Base-by-base conservation (phyloP, 176 grass and related monocot species). In the sorghum (Sorghum bicolor) region DNA sequence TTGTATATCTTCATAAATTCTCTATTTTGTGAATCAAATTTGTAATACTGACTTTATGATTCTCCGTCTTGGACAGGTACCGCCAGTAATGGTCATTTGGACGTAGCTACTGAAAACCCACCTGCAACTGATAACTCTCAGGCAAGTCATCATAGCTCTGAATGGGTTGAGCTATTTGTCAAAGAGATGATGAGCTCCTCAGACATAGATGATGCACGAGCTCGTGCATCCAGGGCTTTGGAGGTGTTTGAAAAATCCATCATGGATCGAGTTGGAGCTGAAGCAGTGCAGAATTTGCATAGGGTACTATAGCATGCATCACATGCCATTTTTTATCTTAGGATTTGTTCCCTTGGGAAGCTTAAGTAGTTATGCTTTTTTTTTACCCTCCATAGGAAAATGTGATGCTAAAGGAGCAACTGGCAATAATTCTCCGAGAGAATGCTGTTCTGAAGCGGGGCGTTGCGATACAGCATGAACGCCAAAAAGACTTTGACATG, bases 91-190 rank as follows among this genome's bases (percentile, higher is more conserved):
- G 84, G 82, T 8, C 78, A 83, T 64, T 72, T 81, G 66, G 75
- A 83, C 68, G 53, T 72, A 38, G 63, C 70, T 81, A 74, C 66
- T 48, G 94, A 81, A 80, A 83, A 85, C 34, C 75, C 67, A 80
- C 69, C 36, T 62, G 70, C 20, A 76, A 20, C 62, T 55, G 78
- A 68, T 45, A 89, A 67, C 67, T 81, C 57, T 86, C 70, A 85
- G 65, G 72, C 74, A 67, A 83, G 17, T 79, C 73, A 79, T 72
- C 67, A 66, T 62, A 72, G 84, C 50, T 89, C 92, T 62, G 90
- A 85, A 86, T 94, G 90, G 86, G 95, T 92, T 68, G 95, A 94
- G 36, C 81, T 94, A 74, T 89, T 97, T 72, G 86, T 97, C 55
- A 97, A 84, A 85, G 95, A 97, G 80, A 91, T 94, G 88, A 87